Evolutionary conservation across 345 rosid genomes (phyloP), one percentile per base, ranked within the genome.

Genomic region (Sisymbrium irio): DNA sequence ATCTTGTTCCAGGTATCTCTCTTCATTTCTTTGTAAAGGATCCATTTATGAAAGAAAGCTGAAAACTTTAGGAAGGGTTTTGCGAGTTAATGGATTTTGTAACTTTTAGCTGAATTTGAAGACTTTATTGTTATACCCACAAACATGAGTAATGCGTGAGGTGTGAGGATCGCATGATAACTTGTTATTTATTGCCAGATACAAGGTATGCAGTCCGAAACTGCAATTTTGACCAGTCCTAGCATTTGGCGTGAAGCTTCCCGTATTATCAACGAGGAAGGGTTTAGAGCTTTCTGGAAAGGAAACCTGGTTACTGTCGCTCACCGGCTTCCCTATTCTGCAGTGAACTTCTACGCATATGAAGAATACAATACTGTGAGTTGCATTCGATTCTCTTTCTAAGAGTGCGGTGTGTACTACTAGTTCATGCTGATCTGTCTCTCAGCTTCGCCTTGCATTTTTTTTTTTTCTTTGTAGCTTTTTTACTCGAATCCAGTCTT

Each of bases 261-360:
- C 1, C 86, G 97, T 47, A 82, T 95, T 60, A 19, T 86, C 6
- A 73, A 77, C 25, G 99, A 95, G 75, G 99, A 95, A 85, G 99
- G 99, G 55, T 83, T 87, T 77, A 86, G 90, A 78, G 99, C 99
- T 45, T 89, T 95, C 59, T 95, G 98, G 99, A 95, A 89, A 75
- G 99, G 99, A 33, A 95, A 95, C 80, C 73, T 95, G 62, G 98
- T 95, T 39, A 95, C 97, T 28, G 94, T 95, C 50, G 96, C 90
- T 62, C 99, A 95, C 73, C 85, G 99, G 64, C 84, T 95, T 33
- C 99, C 98, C 1, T 95, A 95, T 79, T 85, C 94, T 32, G 84
- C 99, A 18, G 86, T 95, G 8, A 95, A 89, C 80, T 95, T 95
- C 75, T 95, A 89, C 74, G 71, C 94, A 6, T 95, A 87, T 41